Evolutionary conservation across 2,329 filamentous ascomycete genomes (phyloP), one percentile per base, ranked within the genome.

Genomic region (Arthrinium puccinioides): DNA sequence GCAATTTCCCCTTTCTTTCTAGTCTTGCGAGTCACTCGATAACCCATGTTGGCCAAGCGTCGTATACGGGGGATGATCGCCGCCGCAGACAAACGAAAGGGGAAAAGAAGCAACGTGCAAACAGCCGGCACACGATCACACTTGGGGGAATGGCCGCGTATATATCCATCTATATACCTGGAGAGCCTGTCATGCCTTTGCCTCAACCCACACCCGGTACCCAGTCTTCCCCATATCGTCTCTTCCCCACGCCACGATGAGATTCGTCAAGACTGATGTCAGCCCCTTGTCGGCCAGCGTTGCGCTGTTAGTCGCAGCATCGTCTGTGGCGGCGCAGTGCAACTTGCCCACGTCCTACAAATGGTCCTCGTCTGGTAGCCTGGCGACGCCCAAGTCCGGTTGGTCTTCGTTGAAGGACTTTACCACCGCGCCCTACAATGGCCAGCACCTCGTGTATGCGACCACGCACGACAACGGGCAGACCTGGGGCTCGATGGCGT

Each of bases 381-480:
- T 37, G 20, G 35, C 35, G 9, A 9, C 29, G 35, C 28, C 28
- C 24, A 36, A 36, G 24, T 19, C 24, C 4, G 33, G 33, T 19
- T 36, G 33, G 33, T 14, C 58, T 3, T 62, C 74, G 4, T 64
- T 83, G 48, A 83, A 83, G 51, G 79, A 83, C 57, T 82, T 82
- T 57, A 78, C 72, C 18, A 50, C 54, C 37, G 69, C 67, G 15
- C 51, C 60, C 2, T 75, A 75, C 62, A 73, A 82, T 23, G 72
- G 67, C 37, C 52, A 78, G 54, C 64, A 80, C 43, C 65, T 82
- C 6, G 76, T 82, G 3, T 83, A 82, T 49, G 76, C 61, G 2
- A 70, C 74, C 1, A 64, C 53, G 41, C 62, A 68, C 46, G 60
- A 70, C 46, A 47, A 50, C 0, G 61, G 60, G 2, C 20, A 18